phyloP scores from a whole-genome alignment of 2,329 filamentous ascomycete genomes.

The Pseudogymnoascus sp. region DNA sequence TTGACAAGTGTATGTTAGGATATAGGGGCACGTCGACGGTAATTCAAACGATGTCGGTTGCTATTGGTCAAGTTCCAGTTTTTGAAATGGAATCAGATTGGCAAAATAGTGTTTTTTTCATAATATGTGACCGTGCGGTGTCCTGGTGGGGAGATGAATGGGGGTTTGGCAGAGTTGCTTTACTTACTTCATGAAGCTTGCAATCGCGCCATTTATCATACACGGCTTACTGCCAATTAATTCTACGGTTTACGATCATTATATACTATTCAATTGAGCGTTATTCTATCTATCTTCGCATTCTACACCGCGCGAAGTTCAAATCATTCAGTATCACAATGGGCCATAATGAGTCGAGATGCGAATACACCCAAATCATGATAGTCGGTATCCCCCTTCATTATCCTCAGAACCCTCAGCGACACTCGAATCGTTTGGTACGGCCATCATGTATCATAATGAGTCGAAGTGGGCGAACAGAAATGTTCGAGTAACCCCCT shows the following conservation, averaged over 20 bases:
- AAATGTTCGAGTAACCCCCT: neutral
- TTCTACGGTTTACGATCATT: neutral
- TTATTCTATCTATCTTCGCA: neutral
- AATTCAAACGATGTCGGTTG: conserved; percentile 8
- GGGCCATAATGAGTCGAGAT: conserved; percentile 1
- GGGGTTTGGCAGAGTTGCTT: neutral
- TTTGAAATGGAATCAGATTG: conserved; percentile 2
- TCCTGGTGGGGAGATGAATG: neutral
- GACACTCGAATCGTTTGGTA: neutral
- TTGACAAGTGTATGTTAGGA: conserved; percentile 1
- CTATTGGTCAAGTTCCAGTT: neutral
- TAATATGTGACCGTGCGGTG: neutral
- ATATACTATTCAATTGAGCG: neutral
- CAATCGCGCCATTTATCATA: neutral
- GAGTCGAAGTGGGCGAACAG: neutral
- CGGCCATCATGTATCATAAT: neutral
- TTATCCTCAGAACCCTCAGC: neutral
- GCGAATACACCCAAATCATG: neutral
- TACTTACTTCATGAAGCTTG: neutral
- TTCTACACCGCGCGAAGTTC: neutral
- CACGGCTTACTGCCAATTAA: neutral
- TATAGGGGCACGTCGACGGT: neutral
- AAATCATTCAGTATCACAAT: neutral
- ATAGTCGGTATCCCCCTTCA: neutral
- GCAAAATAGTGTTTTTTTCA: conserved; percentile 1